These are phyloP conservation scores for Avena insularis DNA, from an alignment of 176 grass and related monocot genomes.

Conservation along the genomic window DNA sequence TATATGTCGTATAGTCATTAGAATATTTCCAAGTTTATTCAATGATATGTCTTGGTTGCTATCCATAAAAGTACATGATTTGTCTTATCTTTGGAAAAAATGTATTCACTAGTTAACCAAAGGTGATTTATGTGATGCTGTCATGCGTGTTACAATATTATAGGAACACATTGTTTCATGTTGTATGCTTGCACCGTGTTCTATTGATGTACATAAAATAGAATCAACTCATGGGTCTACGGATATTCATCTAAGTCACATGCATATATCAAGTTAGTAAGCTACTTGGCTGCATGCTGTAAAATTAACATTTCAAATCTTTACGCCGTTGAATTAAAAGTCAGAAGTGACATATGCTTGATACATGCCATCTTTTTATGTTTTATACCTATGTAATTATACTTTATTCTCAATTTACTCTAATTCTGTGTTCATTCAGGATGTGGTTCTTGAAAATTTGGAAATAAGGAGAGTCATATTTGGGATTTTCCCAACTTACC, in stretches of 20 bases:
- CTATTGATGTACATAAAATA: not conserved
- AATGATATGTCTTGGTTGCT: not conserved
- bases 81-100: constrained; percentile 18
- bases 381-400: constrained; percentile 8
- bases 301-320: constrained; percentile 19
- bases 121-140: not conserved
- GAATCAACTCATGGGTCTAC: not conserved
- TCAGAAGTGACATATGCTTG: not conserved
- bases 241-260: constrained; percentile 33
- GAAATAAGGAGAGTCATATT: constrained; percentile 92
- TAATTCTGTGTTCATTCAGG: constrained; percentile 52
- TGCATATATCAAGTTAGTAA: not conserved
- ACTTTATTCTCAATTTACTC: constrained; percentile 21
- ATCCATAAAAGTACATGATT: not conserved
- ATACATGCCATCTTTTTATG: constrained; percentile 1
- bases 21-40: not conserved
- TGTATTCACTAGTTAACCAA: not conserved
- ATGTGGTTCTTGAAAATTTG: constrained; percentile 65
- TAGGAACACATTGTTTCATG: not conserved
- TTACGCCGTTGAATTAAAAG: not conserved
- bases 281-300: constrained; percentile 17
- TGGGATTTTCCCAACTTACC: constrained; percentile 96
- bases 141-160: not conserved
- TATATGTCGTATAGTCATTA: not conserved
- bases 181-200: not conserved